A percentile compares a stretch with the other conserved stretches of the same genome.
These are phyloP conservation scores for Penicillium argentinense DNA, from an alignment of 495 filamentous ascomycete species.

Conservation along the genomic window DNA sequence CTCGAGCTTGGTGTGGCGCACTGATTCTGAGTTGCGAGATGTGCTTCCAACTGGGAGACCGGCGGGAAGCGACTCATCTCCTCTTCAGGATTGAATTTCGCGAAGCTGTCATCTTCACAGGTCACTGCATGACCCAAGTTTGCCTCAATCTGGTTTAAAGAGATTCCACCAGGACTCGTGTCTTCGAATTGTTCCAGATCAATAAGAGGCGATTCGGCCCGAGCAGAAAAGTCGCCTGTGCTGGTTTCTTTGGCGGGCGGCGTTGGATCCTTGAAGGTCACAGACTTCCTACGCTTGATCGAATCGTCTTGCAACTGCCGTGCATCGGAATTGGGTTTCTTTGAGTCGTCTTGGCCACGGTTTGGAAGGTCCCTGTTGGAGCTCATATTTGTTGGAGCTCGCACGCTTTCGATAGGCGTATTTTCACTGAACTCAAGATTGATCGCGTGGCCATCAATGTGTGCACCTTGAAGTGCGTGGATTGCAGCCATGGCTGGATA, in stretches of 20 bases:
- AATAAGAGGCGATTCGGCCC: conserved; percentile 12
- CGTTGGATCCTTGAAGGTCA: conserved; percentile 15
- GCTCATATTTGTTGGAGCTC: not conserved
- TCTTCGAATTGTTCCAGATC: conserved; percentile 23
- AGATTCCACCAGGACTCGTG: not conserved
- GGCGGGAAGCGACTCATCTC: conserved; percentile 43
- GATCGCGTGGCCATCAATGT: conserved; percentile 77
- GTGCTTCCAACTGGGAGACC: conserved; percentile 46
- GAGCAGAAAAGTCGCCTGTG: not conserved
- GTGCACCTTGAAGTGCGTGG: conserved; percentile 68
- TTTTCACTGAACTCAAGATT: conserved; percentile 79
- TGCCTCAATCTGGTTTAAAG: not conserved
- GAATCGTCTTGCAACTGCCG: not conserved
- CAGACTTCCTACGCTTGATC: conserved; percentile 17
- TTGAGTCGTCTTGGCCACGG: not conserved
- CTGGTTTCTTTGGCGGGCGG: not conserved
- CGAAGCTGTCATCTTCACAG: not conserved
- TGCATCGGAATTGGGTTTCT: not conserved
- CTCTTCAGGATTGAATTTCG: conserved; percentile 21
- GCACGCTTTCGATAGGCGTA: conserved; percentile 23
- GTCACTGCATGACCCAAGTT: not conserved
- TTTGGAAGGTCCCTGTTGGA: not conserved
- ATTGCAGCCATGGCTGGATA: conserved; percentile 79
- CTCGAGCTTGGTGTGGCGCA: too few species aligned
- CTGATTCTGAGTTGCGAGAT: conserved; percentile 28